Conservation (phyloP, 208 protist species). For the Herpetomonas tarakana region DNA sequence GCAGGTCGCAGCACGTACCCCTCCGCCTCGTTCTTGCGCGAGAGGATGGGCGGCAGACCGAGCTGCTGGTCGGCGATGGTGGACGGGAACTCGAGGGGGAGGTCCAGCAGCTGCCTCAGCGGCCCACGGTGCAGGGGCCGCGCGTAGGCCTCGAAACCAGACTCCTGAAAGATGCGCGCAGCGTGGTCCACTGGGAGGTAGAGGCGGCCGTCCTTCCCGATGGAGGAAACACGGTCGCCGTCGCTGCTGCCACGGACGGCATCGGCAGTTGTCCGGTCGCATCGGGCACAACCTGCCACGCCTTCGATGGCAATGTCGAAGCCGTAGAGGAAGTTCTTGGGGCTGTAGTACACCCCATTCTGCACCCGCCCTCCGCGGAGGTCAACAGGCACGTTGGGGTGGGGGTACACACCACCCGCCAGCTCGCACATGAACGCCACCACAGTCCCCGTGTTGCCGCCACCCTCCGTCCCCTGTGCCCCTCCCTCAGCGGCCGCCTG, state of each 20-base stretch:
- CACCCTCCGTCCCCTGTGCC: not conserved
- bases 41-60: conserved; percentile 5
- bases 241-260: not conserved
- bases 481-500: not conserved
- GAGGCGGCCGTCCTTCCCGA: conserved; percentile 15
- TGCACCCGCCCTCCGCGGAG: conserved; percentile 20
- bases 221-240: not conserved
- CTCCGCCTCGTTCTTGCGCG: conserved; percentile 14
- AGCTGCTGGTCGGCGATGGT: conserved; percentile 9
- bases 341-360: conserved; percentile 26
- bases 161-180: conserved; percentile 3
- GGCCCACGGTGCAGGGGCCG: conserved; percentile 10
- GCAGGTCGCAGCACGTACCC: conserved; percentile 23
- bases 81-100: not conserved
- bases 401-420: conserved; percentile 24
- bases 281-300: not conserved
- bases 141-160: conserved; percentile 10
- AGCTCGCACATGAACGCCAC: conserved; percentile 23
- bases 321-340: conserved; percentile 28
- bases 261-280: not conserved
- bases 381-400: conserved; percentile 22
- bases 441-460: not conserved
- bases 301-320: conserved; percentile 22
- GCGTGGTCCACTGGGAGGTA: conserved; percentile 17
- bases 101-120: not conserved